Evolutionary conservation across 192 early-diverging fungal genomes (phyloP).

Genomic region (Piromyces sp.): DNA sequence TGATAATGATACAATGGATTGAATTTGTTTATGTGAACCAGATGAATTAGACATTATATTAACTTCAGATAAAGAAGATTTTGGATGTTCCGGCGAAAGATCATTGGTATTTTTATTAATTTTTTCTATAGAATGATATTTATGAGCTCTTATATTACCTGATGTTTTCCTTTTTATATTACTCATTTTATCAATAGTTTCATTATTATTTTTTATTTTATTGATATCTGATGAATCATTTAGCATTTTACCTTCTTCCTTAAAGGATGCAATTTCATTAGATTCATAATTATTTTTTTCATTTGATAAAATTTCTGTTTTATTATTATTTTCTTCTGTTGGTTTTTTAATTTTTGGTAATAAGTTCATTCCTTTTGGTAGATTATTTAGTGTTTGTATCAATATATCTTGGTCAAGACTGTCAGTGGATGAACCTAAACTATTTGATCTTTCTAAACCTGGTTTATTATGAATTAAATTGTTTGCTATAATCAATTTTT

Average conservation of each 20-base stretch:
- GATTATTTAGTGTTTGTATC: neutral
- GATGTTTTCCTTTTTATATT: neutral
- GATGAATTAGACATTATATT: neutral
- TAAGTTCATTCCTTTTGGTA: neutral
- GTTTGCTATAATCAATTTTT: neutral
- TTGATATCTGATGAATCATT: neutral
- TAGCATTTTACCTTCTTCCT: neutral
- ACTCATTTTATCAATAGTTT: neutral
- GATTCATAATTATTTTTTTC: neutral
- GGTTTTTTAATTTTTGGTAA: neutral
- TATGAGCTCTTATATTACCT: neutral
- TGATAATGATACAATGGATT: neutral
- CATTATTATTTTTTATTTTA: neutral
- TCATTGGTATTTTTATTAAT: neutral
- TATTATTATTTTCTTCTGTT: neutral
- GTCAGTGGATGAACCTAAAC: neutral
- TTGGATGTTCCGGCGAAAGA: neutral
- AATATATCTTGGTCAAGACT: neutral
- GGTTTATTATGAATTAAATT: neutral
- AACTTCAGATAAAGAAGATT: neutral
- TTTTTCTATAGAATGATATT: neutral
- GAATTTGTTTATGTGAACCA: too few relatives aligned
- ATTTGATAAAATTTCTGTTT: neutral
- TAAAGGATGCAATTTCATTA: neutral
- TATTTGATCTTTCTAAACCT: neutral